phyloP scores from a whole-genome alignment of 2,329 filamentous ascomycete species.

The Cordyceps pruinosa region DNA sequence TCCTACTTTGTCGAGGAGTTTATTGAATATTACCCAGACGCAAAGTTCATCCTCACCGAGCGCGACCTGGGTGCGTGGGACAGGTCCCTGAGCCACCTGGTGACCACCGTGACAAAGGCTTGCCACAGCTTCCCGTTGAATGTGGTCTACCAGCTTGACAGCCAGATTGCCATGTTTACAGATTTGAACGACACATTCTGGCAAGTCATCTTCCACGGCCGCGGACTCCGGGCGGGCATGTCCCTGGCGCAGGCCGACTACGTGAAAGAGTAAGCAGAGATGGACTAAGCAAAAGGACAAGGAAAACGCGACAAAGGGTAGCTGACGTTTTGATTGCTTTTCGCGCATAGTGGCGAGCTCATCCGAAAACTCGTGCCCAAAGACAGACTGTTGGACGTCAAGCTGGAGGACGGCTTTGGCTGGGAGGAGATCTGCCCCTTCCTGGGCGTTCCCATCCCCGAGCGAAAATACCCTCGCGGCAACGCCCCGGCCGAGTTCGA shows the following conservation, averaged over 20 bases:
- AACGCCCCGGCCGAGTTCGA: slow-evolving; percentile 24
- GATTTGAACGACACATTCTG: not conserved
- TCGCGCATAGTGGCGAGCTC: slow-evolving; percentile 17
- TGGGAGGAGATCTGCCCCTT: slow-evolving; percentile 31
- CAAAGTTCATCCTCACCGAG: slow-evolving; percentile 31
- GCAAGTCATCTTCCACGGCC: slow-evolving; percentile 4
- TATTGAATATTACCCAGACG: slow-evolving; percentile 26
- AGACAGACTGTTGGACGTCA: slow-evolving; percentile 23
- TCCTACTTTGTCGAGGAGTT: slow-evolving; percentile 23
- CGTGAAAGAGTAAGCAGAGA: not conserved
- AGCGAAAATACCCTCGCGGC: slow-evolving; percentile 23
- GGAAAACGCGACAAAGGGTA: not conserved
- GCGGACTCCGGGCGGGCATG: not conserved
- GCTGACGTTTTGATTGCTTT: not conserved
- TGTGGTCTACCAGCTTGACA: slow-evolving; percentile 21
- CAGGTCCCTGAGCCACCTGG: slow-evolving; percentile 25
- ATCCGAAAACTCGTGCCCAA: slow-evolving; percentile 21
- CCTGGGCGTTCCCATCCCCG: slow-evolving; percentile 24
- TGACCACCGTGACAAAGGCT: not conserved
- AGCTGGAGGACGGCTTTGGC: slow-evolving; percentile 28
- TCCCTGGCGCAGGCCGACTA: not conserved
- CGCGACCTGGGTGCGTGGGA: slow-evolving; percentile 29
- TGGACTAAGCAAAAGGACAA: not conserved
- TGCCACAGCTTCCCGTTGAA: slow-evolving; percentile 20
- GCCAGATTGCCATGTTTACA: not conserved